Evolutionary conservation across 169 alveolate genomes (phyloP), one percentile per base, ranked within the genome.

Genomic region (Cryptosporidium bovis): DNA sequence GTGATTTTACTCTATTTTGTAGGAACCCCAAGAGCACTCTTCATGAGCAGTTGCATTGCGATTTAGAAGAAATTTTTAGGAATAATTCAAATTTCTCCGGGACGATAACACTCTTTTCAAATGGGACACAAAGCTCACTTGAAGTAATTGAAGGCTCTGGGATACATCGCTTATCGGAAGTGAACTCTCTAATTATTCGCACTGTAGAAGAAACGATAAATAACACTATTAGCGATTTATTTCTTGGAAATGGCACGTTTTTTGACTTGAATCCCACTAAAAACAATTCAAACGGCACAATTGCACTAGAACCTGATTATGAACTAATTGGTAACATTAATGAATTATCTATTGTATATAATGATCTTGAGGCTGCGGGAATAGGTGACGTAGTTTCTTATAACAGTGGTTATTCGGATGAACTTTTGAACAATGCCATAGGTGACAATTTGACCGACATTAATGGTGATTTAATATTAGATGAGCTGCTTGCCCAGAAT

Each of bases 181-280:
- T 24, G 13, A 33, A 51, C 44, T 13, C 31, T 3, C 53, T 69
- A n/a, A 16, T 69, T 50, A 51, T 13, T 53, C 66, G 7, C 29
- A 16, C 31, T n/a, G 18, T 64, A 27, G 67, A 69, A 13, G 65
- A 53, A 6, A 51, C 40, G 13, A 31, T 53, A 4, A 56, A 69
- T 16, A 7, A 53, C 0, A 51, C 83, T 12, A 56, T 69, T 2
- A 15, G 33, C 24, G 58, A 53, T 53, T 40, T 40, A 6, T 10
- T 69, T 7, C 20, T 69, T 51, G 83, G 34, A 51, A 69, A 69
- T 69, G 83, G 83, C 20, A 51, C 83, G 18, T 27, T 68, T 6
- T 7, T 46, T 69, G 83, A 69, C 15, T 33, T 20, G 0, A 69
- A 55, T 8, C 27, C 66, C 8, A 27, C 51, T 24, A 10, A 33